A percentile compares a stretch with the other conserved stretches of the same genome.
phyloP scores from a whole-genome alignment of 768 basidiomycete genomes.

The Boletus rex-veris region DNA sequence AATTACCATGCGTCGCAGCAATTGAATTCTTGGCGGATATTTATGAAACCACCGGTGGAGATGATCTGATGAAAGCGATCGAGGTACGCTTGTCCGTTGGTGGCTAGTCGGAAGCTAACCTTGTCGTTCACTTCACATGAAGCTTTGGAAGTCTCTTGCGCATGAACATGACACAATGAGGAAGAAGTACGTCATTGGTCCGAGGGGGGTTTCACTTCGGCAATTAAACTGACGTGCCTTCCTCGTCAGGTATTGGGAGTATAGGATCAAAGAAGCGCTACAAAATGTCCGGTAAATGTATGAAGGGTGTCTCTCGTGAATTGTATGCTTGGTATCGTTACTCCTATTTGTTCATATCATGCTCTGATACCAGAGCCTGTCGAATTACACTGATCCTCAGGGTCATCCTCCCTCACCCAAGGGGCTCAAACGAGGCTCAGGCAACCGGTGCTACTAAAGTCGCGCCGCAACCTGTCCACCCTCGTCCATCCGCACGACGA shows the following conservation, averaged over 20 bases:
- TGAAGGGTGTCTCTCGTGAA: conserved; percentile 6
- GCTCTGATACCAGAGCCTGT: not conserved
- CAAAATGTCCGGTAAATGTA: conserved; percentile 22
- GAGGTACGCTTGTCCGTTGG: conserved; percentile 37
- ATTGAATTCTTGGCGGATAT: conserved; percentile 85
- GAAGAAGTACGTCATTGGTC: conserved; percentile 54
- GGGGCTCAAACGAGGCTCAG: not conserved
- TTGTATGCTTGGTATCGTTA: conserved; percentile 2
- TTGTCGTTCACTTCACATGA: conserved; percentile 11
- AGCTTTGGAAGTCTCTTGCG: conserved; percentile 73
- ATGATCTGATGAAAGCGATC: conserved; percentile 43
- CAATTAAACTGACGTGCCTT: conserved; percentile 25
- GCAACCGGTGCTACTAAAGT: conserved; percentile 14
- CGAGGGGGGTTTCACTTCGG: conserved; percentile 4
- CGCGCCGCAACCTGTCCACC: conserved; percentile 22
- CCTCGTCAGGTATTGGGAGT: conserved; percentile 67
- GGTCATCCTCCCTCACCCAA: not conserved
- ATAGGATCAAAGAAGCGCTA: conserved; percentile 57
- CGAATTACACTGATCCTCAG: not conserved
- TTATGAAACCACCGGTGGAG: conserved; percentile 54
- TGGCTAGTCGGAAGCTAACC: conserved; percentile 5
- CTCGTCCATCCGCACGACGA: conserved; percentile 51
- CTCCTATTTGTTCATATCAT: not conserved
- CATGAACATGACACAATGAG: conserved; percentile 70
- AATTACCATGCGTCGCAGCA: conserved; percentile 74